These are phyloP conservation scores for Xerocomellus amylosporus DNA, from an alignment of 768 basidiomycete genomes.

Conservation along the genomic window DNA sequence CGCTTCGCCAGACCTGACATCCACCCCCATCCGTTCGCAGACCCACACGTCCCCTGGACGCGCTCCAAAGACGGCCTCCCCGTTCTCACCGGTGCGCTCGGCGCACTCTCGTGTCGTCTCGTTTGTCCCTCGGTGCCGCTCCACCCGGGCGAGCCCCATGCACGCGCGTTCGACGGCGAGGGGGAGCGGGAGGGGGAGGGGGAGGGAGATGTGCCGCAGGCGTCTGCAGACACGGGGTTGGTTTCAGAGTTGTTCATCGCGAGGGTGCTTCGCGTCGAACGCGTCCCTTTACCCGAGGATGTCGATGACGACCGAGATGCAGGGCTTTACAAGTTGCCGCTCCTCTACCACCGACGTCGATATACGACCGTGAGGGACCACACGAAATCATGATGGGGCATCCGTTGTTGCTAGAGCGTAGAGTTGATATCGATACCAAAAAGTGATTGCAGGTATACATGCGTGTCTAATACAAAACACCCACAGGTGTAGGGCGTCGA, in stretches of 20 bases:
- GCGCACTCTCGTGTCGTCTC: conserved; percentile 70
- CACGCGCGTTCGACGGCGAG: conserved; percentile 1
- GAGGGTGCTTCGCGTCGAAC: conserved; percentile 63
- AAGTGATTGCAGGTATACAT: conserved; percentile 3
- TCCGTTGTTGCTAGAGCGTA: neutral
- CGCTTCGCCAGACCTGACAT: conserved; percentile 74
- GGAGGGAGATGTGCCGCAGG: conserved; percentile 10
- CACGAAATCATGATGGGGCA: conserved; percentile 5
- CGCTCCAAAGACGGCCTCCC: conserved; percentile 56
- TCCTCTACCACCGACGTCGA: conserved; percentile 60
- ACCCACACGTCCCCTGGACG: conserved; percentile 34
- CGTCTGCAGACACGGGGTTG: conserved; percentile 33
- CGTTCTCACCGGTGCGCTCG: conserved; percentile 56
- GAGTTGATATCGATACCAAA: conserved; percentile 6
- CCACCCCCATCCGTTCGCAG: conserved; percentile 56
- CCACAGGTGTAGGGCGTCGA: neutral
- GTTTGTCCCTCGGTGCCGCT: conserved; percentile 58
- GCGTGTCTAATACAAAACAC: conserved; percentile 4
- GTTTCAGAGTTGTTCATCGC: conserved; percentile 80
- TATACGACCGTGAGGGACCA: conserved; percentile 51
- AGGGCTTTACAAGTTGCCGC: conserved; percentile 41
- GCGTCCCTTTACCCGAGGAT: conserved; percentile 29
- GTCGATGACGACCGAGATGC: conserved; percentile 4
- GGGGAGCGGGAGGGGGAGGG: neutral
- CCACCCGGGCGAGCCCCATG: conserved; percentile 38